Percentiles rank a stretch among this genome's conserved stretches.
phyloP scores from a whole-genome alignment of 2,329 filamentous ascomycete species.

The Botrytis tulipae region DNA sequence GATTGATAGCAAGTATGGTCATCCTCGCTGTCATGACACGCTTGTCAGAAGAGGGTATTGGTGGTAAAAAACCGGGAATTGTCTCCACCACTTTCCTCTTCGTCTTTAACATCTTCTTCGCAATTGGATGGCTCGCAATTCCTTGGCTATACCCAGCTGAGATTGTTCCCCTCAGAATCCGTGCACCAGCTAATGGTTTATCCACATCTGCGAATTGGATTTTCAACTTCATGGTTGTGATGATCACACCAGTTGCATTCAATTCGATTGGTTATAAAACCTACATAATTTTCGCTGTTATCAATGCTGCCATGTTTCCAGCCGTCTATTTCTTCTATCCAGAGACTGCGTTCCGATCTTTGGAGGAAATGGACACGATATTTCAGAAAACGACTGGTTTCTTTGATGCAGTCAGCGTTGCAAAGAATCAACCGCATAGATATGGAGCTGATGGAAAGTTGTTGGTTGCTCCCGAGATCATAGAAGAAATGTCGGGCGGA shows the following conservation, averaged over 20 bases:
- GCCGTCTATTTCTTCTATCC: constrained; percentile 50
- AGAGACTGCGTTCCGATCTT: constrained; percentile 43
- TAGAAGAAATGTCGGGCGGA: background rate
- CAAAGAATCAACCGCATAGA: background rate
- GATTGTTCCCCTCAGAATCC: constrained; percentile 51
- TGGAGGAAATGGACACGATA: constrained; percentile 20
- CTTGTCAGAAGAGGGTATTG: constrained; percentile 31
- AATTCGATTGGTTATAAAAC: constrained; percentile 58
- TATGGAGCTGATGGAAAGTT: constrained; percentile 15
- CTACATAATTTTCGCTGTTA: constrained; percentile 55
- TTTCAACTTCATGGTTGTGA: constrained; percentile 49
- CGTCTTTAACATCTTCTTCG: constrained; percentile 54
- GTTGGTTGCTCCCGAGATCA: constrained; percentile 4
- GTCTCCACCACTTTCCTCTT: constrained; percentile 42
- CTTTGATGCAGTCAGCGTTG: constrained; percentile 8
- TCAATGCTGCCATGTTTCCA: constrained; percentile 42
- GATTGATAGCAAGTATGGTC: constrained; percentile 58
- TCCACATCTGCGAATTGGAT: constrained; percentile 45
- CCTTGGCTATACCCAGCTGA: constrained; percentile 54
- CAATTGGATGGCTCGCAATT: constrained; percentile 47
- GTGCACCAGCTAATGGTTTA: constrained; percentile 58
- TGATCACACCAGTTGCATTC: constrained; percentile 42
- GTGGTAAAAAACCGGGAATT: constrained; percentile 18
- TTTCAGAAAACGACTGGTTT: background rate
- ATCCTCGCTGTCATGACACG: constrained; percentile 49